A percentile compares a stretch with the other conserved stretches of the same genome.
phyloP scores from a whole-genome alignment of 176 grass and related monocot species.

The Ensete glaucum region DNA sequence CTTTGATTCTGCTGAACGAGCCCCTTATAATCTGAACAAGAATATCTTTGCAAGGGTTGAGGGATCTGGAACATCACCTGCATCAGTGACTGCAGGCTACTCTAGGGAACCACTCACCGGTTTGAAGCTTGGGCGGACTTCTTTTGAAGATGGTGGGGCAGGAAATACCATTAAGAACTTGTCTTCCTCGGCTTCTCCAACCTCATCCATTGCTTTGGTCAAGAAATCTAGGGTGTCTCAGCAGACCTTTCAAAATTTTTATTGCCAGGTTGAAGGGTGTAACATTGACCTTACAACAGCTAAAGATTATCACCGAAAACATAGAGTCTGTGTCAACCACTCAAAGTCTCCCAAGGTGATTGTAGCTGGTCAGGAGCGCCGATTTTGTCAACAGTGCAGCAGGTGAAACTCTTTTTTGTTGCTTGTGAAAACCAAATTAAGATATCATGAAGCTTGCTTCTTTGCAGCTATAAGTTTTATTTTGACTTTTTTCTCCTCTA shows the following conservation, averaged over 20 bases:
- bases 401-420: constrained; percentile 21
- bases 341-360: constrained; percentile 61
- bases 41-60: constrained; percentile 16
- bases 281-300: constrained; percentile 58
- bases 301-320: constrained; percentile 87
- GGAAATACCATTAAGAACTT: constrained; percentile 30
- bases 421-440: background rate
- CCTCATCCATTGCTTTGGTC: constrained; percentile 7
- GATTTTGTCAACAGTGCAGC: constrained; percentile 98
- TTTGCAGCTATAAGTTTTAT: background rate
- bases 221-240: constrained; percentile 12
- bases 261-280: constrained; percentile 93
- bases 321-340: constrained; percentile 63
- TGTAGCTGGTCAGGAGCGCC: constrained; percentile 59
- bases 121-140: constrained; percentile 30
- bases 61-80: constrained; percentile 23
- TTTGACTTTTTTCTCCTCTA: background rate
- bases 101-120: constrained; percentile 11
- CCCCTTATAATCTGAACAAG: background rate
- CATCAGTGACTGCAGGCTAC: background rate
- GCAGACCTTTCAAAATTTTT: constrained; percentile 16
- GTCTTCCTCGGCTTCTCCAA: background rate
- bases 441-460: background rate
- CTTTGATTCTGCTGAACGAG: constrained; percentile 21
- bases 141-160: constrained; percentile 47